Conservation (phyloP, 2,329 filamentous ascomycete species). For the Basipetospora chlamydospora region DNA sequence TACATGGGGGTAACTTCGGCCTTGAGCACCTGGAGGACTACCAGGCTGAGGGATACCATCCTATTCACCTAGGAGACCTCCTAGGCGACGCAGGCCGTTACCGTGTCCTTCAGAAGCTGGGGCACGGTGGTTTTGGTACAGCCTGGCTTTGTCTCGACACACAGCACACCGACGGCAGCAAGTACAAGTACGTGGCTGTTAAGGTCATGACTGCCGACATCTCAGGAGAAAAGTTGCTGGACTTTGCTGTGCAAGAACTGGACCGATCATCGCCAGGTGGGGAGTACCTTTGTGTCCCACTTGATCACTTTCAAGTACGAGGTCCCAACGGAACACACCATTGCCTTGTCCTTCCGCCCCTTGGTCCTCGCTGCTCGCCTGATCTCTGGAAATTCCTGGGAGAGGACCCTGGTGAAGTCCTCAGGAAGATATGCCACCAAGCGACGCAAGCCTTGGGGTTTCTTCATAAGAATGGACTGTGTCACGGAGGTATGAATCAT, state of each 20-base stretch:
- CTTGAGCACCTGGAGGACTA: conserved; percentile 5
- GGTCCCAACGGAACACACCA: conserved; percentile 15
- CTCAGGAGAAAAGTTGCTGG: conserved; percentile 10
- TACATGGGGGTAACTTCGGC: not conserved
- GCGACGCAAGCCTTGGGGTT: conserved; percentile 11
- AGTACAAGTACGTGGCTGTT: conserved; percentile 13
- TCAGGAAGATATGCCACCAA: conserved; percentile 12
- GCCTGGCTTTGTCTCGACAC: conserved; percentile 16
- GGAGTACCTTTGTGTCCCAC: conserved; percentile 6
- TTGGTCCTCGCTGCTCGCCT: conserved; percentile 14
- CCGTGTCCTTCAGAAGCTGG: conserved; percentile 10
- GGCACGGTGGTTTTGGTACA: conserved; percentile 9
- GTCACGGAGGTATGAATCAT: conserved; percentile 17
- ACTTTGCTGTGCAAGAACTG: conserved; percentile 10
- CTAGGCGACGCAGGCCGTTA: conserved; percentile 9
- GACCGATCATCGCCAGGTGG: conserved; percentile 7
- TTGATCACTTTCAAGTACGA: conserved; percentile 11
- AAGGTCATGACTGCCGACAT: conserved; percentile 17
- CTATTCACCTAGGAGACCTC: conserved; percentile 9
- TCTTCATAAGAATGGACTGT: conserved; percentile 14
- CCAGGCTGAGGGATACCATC: conserved; percentile 9
- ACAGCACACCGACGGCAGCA: not conserved
- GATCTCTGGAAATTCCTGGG: not conserved
- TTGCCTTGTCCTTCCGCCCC: conserved; percentile 13
- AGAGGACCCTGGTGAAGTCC: not conserved